phyloP scores from a whole-genome alignment of 352 stramenopile genomes.

The Phytopythium litorale region DNA sequence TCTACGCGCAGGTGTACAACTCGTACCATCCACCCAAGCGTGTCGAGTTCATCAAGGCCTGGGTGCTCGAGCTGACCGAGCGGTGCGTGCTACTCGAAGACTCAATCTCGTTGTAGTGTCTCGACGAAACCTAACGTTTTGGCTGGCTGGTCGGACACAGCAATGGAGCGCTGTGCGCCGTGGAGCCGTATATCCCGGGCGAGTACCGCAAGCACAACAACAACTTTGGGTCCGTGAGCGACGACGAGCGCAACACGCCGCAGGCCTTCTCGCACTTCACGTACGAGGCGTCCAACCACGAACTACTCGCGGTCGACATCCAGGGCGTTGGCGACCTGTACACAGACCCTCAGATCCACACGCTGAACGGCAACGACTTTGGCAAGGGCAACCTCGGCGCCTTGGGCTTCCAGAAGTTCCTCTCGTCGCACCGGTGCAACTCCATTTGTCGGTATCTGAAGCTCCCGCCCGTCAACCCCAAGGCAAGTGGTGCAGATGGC shows the following conservation, averaged over 20 bases:
- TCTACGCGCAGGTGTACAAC: conserved; percentile 86
- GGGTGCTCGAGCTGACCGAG: conserved; percentile 78
- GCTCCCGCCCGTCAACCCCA: conserved; percentile 74
- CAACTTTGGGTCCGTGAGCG: conserved; percentile 84
- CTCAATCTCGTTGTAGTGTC: neutral
- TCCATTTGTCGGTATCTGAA: conserved; percentile 87
- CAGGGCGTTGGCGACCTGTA: conserved; percentile 95
- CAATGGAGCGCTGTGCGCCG: conserved; percentile 64
- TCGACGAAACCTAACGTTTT: neutral
- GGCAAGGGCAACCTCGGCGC: conserved; percentile 85
- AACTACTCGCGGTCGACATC: conserved; percentile 92
- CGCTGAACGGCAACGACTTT: conserved; percentile 84
- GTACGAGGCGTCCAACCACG: conserved; percentile 91
- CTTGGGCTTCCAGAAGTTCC: conserved; percentile 83
- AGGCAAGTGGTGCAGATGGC: conserved; percentile 17
- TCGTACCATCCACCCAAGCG: conserved; percentile 79
- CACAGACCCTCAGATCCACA: conserved; percentile 94
- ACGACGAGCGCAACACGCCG: conserved; percentile 81
- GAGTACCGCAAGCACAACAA: conserved; percentile 90
- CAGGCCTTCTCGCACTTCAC: conserved; percentile 94
- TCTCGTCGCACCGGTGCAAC: conserved; percentile 87
- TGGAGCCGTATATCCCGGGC: conserved; percentile 77
- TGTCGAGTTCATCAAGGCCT: conserved; percentile 79
- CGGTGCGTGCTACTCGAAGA: conserved; percentile 15
- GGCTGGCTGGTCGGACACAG: conserved; percentile 3